phyloP scores from a whole-genome alignment of 2,329 filamentous ascomycete species.

The Hypoxylon sp. region DNA sequence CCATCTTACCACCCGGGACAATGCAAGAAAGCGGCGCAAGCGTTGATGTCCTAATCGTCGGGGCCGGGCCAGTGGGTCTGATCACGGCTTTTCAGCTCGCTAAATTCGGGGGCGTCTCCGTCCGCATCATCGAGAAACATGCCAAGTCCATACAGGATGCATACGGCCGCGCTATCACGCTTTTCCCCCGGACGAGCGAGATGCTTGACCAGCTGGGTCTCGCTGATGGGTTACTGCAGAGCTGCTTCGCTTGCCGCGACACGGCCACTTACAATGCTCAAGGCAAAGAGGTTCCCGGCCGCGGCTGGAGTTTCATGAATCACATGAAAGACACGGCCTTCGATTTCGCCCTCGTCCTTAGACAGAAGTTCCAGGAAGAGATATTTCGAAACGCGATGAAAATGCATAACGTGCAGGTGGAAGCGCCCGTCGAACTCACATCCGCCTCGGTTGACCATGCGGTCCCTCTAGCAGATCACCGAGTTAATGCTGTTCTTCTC shows the following conservation, averaged over 20 bases:
- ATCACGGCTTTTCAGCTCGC: constrained; percentile 59
- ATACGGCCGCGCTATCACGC: constrained; percentile 66
- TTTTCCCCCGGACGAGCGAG: constrained; percentile 64
- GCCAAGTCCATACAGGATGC: constrained; percentile 61
- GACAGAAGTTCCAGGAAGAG: constrained; percentile 67
- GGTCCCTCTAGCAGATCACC: constrained; percentile 38
- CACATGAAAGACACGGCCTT: constrained; percentile 63
- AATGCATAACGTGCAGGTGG: constrained; percentile 51
- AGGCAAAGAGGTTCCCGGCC: constrained; percentile 57
- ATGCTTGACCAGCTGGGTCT: constrained; percentile 65
- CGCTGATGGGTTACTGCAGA: constrained; percentile 61
- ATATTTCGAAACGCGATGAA: constrained; percentile 58
- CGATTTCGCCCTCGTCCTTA: constrained; percentile 64
- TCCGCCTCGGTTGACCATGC: constrained; percentile 54
- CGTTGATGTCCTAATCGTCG: constrained; percentile 55
- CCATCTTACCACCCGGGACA: not conserved
- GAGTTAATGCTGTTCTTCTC: constrained; percentile 26
- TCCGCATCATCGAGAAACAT: constrained; percentile 63
- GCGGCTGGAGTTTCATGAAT: constrained; percentile 66
- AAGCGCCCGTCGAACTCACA: constrained; percentile 54
- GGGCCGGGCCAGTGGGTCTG: constrained; percentile 60
- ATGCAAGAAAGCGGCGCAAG: constrained; percentile 31
- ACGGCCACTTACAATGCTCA: constrained; percentile 61
- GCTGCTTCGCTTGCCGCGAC: constrained; percentile 63
- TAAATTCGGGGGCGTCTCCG: constrained; percentile 52